Percentiles rank a stretch among this genome's conserved stretches.
phyloP scores from a whole-genome alignment of 768 basidiomycete species.

The Rhodotorula diobovata region DNA sequence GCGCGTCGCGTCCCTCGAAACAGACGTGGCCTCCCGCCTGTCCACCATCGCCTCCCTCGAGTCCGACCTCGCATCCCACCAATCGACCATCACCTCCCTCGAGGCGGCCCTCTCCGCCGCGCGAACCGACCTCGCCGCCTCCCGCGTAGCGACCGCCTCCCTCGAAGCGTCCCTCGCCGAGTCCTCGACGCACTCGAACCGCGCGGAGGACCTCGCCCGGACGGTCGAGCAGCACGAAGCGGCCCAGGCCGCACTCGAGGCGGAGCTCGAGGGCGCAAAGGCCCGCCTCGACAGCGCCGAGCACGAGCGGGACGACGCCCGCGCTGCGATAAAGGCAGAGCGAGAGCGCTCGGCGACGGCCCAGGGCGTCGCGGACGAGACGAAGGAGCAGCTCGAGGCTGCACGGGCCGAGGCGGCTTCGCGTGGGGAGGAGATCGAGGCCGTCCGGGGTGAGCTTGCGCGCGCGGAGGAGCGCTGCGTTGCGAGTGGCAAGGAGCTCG shows the following conservation, averaged over 20 bases:
- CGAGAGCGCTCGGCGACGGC: not conserved
- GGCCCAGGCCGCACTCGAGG: not conserved
- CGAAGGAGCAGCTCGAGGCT: not conserved
- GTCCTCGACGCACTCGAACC: slow-evolving; percentile 11
- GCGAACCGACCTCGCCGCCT: slow-evolving; percentile 2
- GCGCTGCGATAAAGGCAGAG: not conserved
- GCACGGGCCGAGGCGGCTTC: not conserved
- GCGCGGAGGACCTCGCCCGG: slow-evolving; percentile 17
- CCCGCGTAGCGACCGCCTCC: slow-evolving; percentile 6
- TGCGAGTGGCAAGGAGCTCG: not conserved
- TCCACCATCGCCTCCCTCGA: not conserved
- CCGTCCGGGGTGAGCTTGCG: slow-evolving; percentile 1
- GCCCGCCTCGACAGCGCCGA: not conserved
- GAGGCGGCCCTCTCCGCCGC: slow-evolving; percentile 6
- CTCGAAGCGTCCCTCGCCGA: slow-evolving; percentile 27
- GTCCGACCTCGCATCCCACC: not conserved
- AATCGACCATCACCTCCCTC: not conserved
- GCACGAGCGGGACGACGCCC: not conserved
- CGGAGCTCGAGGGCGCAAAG: not conserved
- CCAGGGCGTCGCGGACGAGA: too few relatives aligned
- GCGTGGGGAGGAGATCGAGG: not conserved
- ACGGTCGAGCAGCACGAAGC: slow-evolving; percentile 26
- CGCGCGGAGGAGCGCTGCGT: not conserved
- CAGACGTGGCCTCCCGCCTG: not conserved
- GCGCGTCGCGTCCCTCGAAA: not conserved